Evolutionary conservation across 441 rosid genomes (phyloP), one percentile per base, ranked within the genome.

Genomic region (Melastoma candidum): DNA sequence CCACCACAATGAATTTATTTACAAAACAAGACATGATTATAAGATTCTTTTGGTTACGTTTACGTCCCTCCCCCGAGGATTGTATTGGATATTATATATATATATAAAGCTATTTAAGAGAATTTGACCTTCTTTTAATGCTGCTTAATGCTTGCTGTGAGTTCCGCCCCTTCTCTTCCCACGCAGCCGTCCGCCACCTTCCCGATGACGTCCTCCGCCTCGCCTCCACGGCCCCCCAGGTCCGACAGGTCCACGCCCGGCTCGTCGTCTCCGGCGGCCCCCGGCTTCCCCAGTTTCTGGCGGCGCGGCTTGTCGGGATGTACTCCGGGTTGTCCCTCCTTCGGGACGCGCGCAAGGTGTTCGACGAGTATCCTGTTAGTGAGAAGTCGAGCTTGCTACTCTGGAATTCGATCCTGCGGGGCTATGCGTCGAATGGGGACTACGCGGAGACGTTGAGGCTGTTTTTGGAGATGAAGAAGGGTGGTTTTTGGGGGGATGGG

Each of bases 371-470:
- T 17, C 74, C 75, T 3, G 22, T 46, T 13, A 75, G 68, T 44
- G 13, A 69, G 24, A 26, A 45, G 26, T 74, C 74, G 13, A 84
- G 74, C 65, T 47, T 72, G 51, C 65, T 74, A 26, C 51, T 84
- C 48, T 80, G 94, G 79, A 77, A 63, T 67, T 77, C 90, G 17
- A 71, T 82, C 54, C 14, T 82, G 61, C 66, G 81, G 66, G 81
- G 73, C 7, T 29, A 29, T 7, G 36, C 7, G 5, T 29, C 36
- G 7, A 29, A 29, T 29, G 36, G 36, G 7, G 36, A 11, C 44
- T 60, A 50, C 57, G 77, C 22, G 53, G 65, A 51, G 59, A 79
- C 77, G 0, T 46, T 84, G 59, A 58, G 68, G 36, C 50, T 87
- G 24, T 87, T 78, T 59, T 41, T 2, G 44, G 58, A 32, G 66